Conservation (phyloP, 306 rosid genomes). For the Vigna unguiculata region DNA sequence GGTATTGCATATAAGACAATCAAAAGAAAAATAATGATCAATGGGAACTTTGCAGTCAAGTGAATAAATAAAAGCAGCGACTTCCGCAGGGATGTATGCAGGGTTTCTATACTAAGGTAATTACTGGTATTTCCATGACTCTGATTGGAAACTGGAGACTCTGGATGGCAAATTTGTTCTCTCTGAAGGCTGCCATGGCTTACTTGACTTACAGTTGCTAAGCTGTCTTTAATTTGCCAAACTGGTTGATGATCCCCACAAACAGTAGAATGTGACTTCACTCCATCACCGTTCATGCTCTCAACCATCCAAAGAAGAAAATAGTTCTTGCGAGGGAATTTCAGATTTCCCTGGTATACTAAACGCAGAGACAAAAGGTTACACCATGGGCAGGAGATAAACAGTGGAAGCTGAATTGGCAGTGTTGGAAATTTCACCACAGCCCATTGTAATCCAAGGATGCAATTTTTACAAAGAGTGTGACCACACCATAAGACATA, state of each 20-base stretch:
- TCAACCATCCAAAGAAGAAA: slow-evolving; percentile 95
- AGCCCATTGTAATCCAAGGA: slow-evolving; percentile 83
- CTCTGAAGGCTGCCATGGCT: slow-evolving; percentile 53
- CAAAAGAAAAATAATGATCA: slow-evolving; percentile 75
- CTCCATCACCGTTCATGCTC: slow-evolving; percentile 79
- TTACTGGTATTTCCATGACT: slow-evolving; percentile 41
- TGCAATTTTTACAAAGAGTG: slow-evolving; percentile 90
- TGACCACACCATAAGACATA: slow-evolving; percentile 92
- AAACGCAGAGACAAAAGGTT: slow-evolving; percentile 77
- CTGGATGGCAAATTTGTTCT: slow-evolving; percentile 55
- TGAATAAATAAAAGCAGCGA: slow-evolving; percentile 72
- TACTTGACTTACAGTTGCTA: slow-evolving; percentile 48
- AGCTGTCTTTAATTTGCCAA: slow-evolving; percentile 57
- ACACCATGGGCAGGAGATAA: slow-evolving; percentile 94
- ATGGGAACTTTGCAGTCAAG: slow-evolving; percentile 80
- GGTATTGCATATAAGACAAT: slow-evolving; percentile 81
- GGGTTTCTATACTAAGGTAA: slow-evolving; percentile 57
- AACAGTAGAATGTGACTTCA: slow-evolving; percentile 53
- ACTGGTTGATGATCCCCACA: slow-evolving; percentile 54
- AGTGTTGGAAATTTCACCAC: slow-evolving; percentile 79
- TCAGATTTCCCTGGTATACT: slow-evolving; percentile 69
- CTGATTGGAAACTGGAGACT: slow-evolving; percentile 45
- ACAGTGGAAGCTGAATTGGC: slow-evolving; percentile 88
- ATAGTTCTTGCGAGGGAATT: slow-evolving; percentile 83
- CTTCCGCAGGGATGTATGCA: slow-evolving; percentile 61